phyloP scores from a whole-genome alignment of 129 eudicot species.

The Chrysanthemum seticuspe region DNA sequence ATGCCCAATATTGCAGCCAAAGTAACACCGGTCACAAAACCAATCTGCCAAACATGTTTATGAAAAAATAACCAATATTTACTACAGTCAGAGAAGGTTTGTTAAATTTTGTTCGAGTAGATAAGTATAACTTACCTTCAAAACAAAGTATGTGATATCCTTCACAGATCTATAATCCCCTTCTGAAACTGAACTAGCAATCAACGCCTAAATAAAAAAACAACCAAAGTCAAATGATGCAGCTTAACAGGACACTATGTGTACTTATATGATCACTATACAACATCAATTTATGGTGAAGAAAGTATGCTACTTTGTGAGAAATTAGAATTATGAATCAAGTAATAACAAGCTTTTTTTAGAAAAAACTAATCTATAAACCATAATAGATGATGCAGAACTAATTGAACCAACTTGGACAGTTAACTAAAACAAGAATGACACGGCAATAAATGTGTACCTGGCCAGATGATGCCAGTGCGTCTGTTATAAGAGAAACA shows the following conservation, averaged over 20 bases:
- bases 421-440: not conserved
- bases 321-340: not conserved
- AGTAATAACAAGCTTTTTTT: not conserved
- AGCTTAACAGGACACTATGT: not conserved
- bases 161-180: constrained; percentile 67
- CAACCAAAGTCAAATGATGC: constrained; percentile 1
- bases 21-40: constrained; percentile 54
- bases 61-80: constrained; percentile 1
- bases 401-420: not conserved
- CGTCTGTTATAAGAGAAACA: constrained; percentile 89
- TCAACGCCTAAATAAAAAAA: constrained; percentile 59
- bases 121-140: constrained; percentile 49
- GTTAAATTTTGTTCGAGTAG: not conserved
- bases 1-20: constrained; percentile 70
- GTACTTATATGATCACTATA: not conserved
- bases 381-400: not conserved
- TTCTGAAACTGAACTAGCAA: constrained; percentile 75
- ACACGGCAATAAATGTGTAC: constrained; percentile 22
- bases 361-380: not conserved
- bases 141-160: constrained; percentile 65
- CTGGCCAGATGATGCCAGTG: constrained; percentile 91
- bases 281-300: not conserved
- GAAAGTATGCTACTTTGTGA: not conserved
- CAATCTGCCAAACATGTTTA: constrained; percentile 53
- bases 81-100: not conserved